A percentile compares a stretch with the other conserved stretches of the same genome.
phyloP scores from a whole-genome alignment of 805 yeast genomes.

The Starmera pachycereana region DNA sequence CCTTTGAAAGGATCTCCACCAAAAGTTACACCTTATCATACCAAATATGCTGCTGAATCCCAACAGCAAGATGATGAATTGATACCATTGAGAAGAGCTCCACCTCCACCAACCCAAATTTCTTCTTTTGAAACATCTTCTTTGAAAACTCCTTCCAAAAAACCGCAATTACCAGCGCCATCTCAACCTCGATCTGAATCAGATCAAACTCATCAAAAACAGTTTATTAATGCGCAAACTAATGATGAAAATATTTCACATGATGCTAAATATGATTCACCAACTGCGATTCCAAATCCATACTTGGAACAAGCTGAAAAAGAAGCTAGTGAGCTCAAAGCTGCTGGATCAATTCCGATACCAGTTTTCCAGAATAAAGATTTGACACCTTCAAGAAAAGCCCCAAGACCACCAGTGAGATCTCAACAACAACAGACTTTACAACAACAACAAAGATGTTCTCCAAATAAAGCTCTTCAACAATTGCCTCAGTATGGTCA shows the following conservation, averaged over 20 bases:
- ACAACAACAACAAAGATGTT: constrained; percentile 7
- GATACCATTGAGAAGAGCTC: constrained; percentile 44
- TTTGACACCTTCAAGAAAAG: constrained; percentile 16
- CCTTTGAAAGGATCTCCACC: constrained; percentile 34
- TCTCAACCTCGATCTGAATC: background rate
- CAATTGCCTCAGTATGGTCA: background rate
- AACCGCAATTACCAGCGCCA: background rate
- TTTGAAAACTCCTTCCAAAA: constrained; percentile 3
- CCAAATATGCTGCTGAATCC: constrained; percentile 1
- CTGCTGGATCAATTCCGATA: constrained; percentile 1
- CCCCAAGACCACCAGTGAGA: constrained; percentile 21
- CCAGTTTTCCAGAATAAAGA: constrained; percentile 4
- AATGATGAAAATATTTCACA: no score
- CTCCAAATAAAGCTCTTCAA: constrained; percentile 13
- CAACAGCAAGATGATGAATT: constrained; percentile 20
- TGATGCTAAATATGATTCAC: constrained; percentile 1
- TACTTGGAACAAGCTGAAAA: constrained; percentile 6
- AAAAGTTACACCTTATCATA: constrained; percentile 17
- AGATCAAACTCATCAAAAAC: background rate
- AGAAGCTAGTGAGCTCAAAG: background rate
- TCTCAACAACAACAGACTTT: constrained; percentile 11
- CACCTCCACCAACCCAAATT: constrained; percentile 35
- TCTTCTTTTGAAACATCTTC: constrained; percentile 4
- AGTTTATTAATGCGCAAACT: background rate
- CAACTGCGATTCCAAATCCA: constrained; percentile 15